Evolutionary conservation across 768 basidiomycete species (phyloP).

Genomic region (Boletus reticuloceps): DNA sequence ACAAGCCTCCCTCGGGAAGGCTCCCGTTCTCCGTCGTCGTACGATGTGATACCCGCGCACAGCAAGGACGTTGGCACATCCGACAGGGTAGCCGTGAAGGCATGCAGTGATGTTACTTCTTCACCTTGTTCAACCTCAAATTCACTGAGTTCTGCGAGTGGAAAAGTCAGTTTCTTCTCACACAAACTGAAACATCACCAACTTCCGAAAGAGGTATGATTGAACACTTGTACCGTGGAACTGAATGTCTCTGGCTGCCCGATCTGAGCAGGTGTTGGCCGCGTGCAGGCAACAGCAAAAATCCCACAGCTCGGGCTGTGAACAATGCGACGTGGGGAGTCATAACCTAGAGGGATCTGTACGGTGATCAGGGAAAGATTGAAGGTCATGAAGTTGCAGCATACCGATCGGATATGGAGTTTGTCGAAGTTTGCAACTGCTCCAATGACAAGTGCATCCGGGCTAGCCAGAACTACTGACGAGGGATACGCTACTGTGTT

Average conservation of each 20-base stretch:
- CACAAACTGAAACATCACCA: slow-evolving; percentile 24
- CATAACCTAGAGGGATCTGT: slow-evolving; percentile 69
- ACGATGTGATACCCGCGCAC: slow-evolving; percentile 48
- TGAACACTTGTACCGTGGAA: slow-evolving; percentile 64
- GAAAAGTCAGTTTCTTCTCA: slow-evolving; percentile 1
- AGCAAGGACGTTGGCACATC: slow-evolving; percentile 40
- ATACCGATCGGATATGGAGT: slow-evolving; percentile 77
- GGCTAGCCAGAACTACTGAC: slow-evolving; percentile 58
- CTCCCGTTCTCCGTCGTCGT: slow-evolving; percentile 44
- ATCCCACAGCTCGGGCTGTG: slow-evolving; percentile 52
- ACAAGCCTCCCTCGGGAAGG: slow-evolving; percentile 60
- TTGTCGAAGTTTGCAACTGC: slow-evolving; percentile 66
- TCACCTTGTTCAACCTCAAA: slow-evolving; percentile 45
- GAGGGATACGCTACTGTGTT: slow-evolving; percentile 47
- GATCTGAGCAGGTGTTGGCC: slow-evolving; percentile 51
- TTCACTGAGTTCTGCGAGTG: slow-evolving; percentile 25
- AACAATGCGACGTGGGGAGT: slow-evolving; percentile 67
- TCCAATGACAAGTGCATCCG: slow-evolving; percentile 60
- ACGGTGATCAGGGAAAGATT: neutral
- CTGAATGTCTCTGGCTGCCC: slow-evolving; percentile 45
- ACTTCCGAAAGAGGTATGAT: slow-evolving; percentile 65
- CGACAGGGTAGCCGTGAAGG: slow-evolving; percentile 27
- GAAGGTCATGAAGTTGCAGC: slow-evolving; percentile 11
- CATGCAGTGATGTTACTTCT: slow-evolving; percentile 56
- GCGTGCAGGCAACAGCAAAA: slow-evolving; percentile 66